phyloP scores from a whole-genome alignment of 345 rosid species.

The Sonneratia alba region DNA sequence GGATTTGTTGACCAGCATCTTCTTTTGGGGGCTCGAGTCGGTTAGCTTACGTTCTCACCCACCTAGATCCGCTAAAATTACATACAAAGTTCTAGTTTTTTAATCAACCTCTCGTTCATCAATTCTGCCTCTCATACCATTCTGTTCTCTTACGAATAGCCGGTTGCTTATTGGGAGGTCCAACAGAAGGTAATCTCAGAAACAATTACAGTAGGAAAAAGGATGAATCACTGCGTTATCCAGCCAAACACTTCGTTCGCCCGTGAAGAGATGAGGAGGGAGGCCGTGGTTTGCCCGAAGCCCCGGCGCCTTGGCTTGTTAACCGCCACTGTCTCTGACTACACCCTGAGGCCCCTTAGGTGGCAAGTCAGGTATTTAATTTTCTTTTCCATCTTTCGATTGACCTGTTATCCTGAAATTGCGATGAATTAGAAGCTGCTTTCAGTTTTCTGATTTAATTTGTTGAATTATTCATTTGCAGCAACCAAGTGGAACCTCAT shows the following conservation, averaged over 20 bases:
- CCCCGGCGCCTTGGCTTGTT: slow-evolving; percentile 54
- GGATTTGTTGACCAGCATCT: slow-evolving; percentile 21
- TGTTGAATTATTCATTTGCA: slow-evolving; percentile 11
- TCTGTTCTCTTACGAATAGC: not conserved
- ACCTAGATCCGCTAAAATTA: not conserved
- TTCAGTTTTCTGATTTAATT: too few species aligned
- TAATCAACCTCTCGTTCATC: too few species aligned
- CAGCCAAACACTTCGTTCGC: slow-evolving; percentile 37
- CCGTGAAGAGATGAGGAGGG: slow-evolving; percentile 45
- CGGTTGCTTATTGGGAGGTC: not conserved
- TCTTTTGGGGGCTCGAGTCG: slow-evolving; percentile 2
- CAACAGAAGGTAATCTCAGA: too few species aligned
- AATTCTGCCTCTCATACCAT: not conserved
- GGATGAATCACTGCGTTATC: slow-evolving; percentile 58
- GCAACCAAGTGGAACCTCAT: slow-evolving; percentile 54
- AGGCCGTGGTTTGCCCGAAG: slow-evolving; percentile 59
- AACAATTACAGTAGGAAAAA: not conserved
- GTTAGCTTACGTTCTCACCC: slow-evolving; percentile 1
- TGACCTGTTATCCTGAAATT: too few species aligned
- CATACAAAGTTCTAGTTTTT: not conserved
- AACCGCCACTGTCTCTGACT: slow-evolving; percentile 28
- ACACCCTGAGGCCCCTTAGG: slow-evolving; percentile 40
- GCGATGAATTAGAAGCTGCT: not conserved
- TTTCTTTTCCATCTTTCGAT: not conserved
- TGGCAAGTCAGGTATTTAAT: slow-evolving; percentile 45